Percentiles rank a stretch among this genome's conserved stretches.
phyloP scores from a whole-genome alignment of 2,329 filamentous ascomycete genomes.

The Xylaria sp. region DNA sequence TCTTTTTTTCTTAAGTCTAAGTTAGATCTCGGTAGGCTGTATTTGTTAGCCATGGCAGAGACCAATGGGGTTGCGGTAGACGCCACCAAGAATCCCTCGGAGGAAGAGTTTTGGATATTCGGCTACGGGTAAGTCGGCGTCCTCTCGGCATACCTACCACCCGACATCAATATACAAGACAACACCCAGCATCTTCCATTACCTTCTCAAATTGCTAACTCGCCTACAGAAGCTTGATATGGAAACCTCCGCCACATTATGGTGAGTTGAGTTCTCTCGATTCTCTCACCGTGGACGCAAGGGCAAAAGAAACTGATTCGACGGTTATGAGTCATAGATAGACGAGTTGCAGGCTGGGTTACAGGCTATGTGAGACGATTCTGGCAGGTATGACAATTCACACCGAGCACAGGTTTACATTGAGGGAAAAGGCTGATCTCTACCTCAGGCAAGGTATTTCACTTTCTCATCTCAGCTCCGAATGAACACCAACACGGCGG shows the following conservation, averaged over 20 bases:
- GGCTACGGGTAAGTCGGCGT: constrained; percentile 84
- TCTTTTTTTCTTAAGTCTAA: not conserved
- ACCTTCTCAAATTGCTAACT: constrained; percentile 2
- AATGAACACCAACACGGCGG: not conserved
- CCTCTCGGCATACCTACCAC: constrained; percentile 1
- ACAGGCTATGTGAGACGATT: constrained; percentile 94
- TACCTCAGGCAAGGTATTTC: constrained; percentile 42
- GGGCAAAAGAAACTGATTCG: constrained; percentile 21
- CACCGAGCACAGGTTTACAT: not conserved
- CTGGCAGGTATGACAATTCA: constrained; percentile 79
- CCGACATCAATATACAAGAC: constrained; percentile 22
- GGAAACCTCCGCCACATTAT: constrained; percentile 96
- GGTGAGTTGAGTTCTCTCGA: constrained; percentile 65
- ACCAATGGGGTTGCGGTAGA: constrained; percentile 32
- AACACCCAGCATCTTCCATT: not conserved
- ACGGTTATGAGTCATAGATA: constrained; percentile 64
- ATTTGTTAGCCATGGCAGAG: constrained; percentile 35
- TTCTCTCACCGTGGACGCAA: not conserved
- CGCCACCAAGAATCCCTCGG: constrained; percentile 43
- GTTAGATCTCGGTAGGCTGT: not conserved
- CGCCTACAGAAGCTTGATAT: constrained; percentile 82
- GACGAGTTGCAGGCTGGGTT: constrained; percentile 87
- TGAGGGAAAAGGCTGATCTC: constrained; percentile 20
- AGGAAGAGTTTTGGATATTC: constrained; percentile 89
- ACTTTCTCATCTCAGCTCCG: constrained; percentile 4